Percentiles rank a stretch among this genome's conserved stretches.
These are phyloP conservation scores for Sinapis alba DNA, from an alignment of 441 rosid genomes.

Conservation along the genomic window DNA sequence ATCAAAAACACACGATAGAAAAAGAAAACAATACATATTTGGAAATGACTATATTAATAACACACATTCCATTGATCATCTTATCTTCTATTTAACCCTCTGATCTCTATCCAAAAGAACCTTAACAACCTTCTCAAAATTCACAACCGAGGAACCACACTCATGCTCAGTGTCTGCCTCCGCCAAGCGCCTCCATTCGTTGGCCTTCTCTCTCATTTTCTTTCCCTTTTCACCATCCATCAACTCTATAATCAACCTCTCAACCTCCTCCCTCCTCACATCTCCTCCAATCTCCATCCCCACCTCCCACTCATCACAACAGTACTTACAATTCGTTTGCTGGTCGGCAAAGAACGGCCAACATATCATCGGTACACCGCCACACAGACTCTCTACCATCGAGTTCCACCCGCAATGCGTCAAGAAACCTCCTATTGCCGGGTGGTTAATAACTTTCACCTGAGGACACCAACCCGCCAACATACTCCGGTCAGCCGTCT, in stretches of 20 bases:
- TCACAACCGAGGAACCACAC: slow-evolving; percentile 35
- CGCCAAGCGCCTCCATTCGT: slow-evolving; percentile 40
- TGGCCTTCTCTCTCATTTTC: slow-evolving; percentile 44
- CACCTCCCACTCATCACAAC: slow-evolving; percentile 41
- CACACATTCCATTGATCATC: slow-evolving; percentile 11
- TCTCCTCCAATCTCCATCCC: slow-evolving; percentile 45
- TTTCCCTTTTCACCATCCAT: slow-evolving; percentile 47
- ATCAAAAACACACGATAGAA: background rate
- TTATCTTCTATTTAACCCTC: background rate
- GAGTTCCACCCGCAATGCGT: slow-evolving; percentile 61
- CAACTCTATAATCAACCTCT: slow-evolving; percentile 41
- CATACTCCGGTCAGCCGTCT: slow-evolving; percentile 37
- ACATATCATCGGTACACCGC: slow-evolving; percentile 46
- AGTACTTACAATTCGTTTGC: slow-evolving; percentile 42
- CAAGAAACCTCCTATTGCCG: slow-evolving; percentile 43
- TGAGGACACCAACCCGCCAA: slow-evolving; percentile 53
- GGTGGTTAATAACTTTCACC: slow-evolving; percentile 45
- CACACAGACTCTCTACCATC: slow-evolving; percentile 36
- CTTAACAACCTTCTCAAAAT: slow-evolving; percentile 38
- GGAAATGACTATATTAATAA: background rate
- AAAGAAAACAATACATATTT: background rate
- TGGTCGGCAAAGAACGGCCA: slow-evolving; percentile 57
- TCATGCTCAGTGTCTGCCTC: slow-evolving; percentile 25
- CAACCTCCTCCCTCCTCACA: slow-evolving; percentile 42
- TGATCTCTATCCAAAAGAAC: slow-evolving; percentile 25